These are phyloP conservation scores for Smithsoniella earleae DNA, from an alignment of 163 green algal species.

Conservation along the genomic window DNA sequence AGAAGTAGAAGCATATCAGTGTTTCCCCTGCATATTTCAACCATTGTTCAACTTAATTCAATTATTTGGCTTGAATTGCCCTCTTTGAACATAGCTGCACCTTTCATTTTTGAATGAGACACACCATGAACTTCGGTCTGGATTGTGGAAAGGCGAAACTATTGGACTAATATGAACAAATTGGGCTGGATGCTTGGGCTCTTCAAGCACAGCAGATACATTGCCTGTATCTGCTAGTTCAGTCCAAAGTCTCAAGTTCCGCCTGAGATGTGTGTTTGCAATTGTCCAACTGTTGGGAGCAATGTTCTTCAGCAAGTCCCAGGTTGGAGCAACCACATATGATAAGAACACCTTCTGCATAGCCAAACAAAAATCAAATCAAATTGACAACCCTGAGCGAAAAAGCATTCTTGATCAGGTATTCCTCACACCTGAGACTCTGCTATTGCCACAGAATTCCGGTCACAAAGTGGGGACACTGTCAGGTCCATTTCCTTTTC, in stretches of 20 bases:
- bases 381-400: too few species aligned
- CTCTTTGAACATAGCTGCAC: too few species aligned
- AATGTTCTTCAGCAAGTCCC: slow-evolving; percentile 19
- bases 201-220: neutral
- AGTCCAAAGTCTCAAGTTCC: neutral
- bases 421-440: slow-evolving; percentile 30
- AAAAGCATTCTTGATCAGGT: too few species aligned
- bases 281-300: neutral
- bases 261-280: neutral
- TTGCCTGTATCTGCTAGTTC: slow-evolving; percentile 9
- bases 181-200: neutral
- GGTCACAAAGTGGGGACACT: slow-evolving; percentile 21
- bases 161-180: slow-evolving; percentile 20
- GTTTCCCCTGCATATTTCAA: slow-evolving; percentile 30
- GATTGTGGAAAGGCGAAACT: slow-evolving; percentile 15
- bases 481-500: slow-evolving; percentile 24
- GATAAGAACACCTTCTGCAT: slow-evolving; percentile 26
- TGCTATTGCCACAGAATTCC: slow-evolving; percentile 12
- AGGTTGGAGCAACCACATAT: slow-evolving; percentile 28
- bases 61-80: too few species aligned
- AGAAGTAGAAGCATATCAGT: slow-evolving; percentile 24
- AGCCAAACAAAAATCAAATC: neutral
- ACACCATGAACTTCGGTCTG: slow-evolving; percentile 24
- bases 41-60: too few species aligned
- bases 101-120: neutral